Percentiles rank a stretch among this genome's conserved stretches.
Evolutionary conservation across 139 green algal genomes (phyloP).

Genomic region (Pleodorina starrii): DNA sequence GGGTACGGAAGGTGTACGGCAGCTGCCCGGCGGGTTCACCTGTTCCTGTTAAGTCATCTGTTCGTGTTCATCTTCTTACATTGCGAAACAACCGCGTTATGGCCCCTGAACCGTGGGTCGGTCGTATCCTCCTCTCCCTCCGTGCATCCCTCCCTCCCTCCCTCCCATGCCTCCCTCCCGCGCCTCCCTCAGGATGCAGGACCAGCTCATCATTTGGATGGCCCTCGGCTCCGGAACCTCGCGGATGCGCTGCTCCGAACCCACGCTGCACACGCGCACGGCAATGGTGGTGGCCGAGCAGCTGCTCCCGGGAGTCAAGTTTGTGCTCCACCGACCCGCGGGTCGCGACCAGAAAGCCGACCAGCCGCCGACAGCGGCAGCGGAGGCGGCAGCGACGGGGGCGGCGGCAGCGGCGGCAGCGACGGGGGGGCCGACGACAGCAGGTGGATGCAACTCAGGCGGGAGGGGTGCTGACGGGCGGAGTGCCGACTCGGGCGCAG

Average conservation of each 20-base stretch:
- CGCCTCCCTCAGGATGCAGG: conserved; percentile 81
- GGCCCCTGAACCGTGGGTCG: no score
- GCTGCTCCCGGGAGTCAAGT: conserved; percentile 70
- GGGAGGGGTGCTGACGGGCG: no score
- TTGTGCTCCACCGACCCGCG: conserved; percentile 36
- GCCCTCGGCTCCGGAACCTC: conserved; percentile 81
- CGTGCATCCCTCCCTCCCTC: no score
- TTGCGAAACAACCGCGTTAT: no score
- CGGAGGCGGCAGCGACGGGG: neutral
- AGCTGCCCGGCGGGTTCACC: no score
- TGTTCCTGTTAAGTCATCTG: no score
- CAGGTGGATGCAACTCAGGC: neutral
- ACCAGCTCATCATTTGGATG: conserved; percentile 93
- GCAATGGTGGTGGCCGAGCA: conserved; percentile 78
- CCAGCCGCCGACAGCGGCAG: neutral
- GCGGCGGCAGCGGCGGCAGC: neutral
- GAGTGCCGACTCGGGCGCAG: neutral
- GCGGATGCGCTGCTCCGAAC: conserved; percentile 68
- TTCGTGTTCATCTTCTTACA: no score
- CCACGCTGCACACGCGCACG: conserved; percentile 86
- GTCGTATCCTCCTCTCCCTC: no score
- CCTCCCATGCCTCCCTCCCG: no score
- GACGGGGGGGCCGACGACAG: neutral
- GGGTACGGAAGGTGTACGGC: neutral
- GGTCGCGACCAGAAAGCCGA: neutral